Base-by-base conservation (phyloP, 2,329 filamentous ascomycete species). In the Davidsoniella eucalypti region DNA sequence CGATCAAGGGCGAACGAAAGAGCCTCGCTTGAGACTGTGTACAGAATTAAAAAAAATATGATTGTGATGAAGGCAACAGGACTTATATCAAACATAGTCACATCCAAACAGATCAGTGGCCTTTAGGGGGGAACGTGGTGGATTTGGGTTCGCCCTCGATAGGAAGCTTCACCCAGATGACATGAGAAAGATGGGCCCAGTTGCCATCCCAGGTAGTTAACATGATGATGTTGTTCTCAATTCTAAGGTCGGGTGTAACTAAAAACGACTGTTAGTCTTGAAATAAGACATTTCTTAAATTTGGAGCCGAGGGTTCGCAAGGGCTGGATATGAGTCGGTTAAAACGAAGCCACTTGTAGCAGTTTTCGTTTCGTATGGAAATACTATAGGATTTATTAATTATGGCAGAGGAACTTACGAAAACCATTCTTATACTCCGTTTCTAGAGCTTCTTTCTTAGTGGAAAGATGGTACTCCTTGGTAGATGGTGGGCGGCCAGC, bases 361-460 rank as follows among this genome's bases (percentile, higher is more conserved):
- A 23, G 41, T n/a, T 21, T 26, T 10, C 16, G n/a, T 23, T 14
- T n/a, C 21, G 5, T 23, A 21, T 3, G 44, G 9, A 12, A 46
- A 33, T 33, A 12, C 29, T 33, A 9, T 33, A 12, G 8, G 29
- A 33, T 9, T 12, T 33, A 17, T 9, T 5, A 17, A 16, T 42
- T 8, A 45, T 5, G 16, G 18, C 42, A 38, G 14, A 23, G 42
- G 5, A 23, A 68, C 76, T 58, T 57, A 86, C 84, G 83, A 60
- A 94, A 93, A 0, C 92, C 92, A 49, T 79, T 78, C 55, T 81
- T 75, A 56, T 84, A 85, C 67, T 98, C 92, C 57, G 82, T 82
- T 60, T 82, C 72, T 55, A 95, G 82, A 1, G 67, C 68, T 12
- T 75, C 72, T 50, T 84, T 80, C 56, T 79, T 82, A 58, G 85